Conservation (phyloP, 2,329 filamentous ascomycete genomes). For the Aplosporella prunicola region DNA sequence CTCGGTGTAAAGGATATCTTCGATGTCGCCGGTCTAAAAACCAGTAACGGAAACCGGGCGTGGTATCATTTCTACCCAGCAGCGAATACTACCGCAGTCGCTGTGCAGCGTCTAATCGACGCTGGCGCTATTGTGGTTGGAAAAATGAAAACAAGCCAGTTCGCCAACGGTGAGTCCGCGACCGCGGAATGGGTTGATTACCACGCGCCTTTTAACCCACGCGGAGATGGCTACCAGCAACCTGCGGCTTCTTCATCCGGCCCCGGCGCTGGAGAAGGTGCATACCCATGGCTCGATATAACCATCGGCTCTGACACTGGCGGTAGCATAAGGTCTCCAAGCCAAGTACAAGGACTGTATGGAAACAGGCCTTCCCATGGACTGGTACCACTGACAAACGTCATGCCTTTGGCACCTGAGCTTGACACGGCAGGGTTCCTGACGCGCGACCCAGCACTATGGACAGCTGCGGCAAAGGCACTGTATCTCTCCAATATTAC, state of each 20-base stretch:
- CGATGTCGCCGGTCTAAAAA: slow-evolving; percentile 48
- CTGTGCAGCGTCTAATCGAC: slow-evolving; percentile 48
- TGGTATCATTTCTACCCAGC: slow-evolving; percentile 46
- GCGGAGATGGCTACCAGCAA: slow-evolving; percentile 38
- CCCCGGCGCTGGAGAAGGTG: slow-evolving; percentile 34
- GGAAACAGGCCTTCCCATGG: slow-evolving; percentile 42
- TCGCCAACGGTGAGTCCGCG: slow-evolving; percentile 37
- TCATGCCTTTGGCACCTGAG: slow-evolving; percentile 40
- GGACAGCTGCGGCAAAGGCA: slow-evolving; percentile 35
- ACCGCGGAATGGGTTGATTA: slow-evolving; percentile 44
- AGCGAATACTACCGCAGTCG: slow-evolving; percentile 37
- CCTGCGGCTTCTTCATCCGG: slow-evolving; percentile 40
- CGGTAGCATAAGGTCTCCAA: slow-evolving; percentile 41
- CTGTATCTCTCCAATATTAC: slow-evolving; percentile 39
- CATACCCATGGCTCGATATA: slow-evolving; percentile 42
- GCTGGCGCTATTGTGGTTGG: slow-evolving; percentile 46
- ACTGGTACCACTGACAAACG: slow-evolving; percentile 37
- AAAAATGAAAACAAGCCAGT: slow-evolving; percentile 38
- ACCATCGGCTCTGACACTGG: slow-evolving; percentile 43
- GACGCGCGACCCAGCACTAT: slow-evolving; percentile 36
- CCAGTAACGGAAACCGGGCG: slow-evolving; percentile 48
- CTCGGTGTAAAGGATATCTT: slow-evolving; percentile 56
- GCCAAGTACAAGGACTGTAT: slow-evolving; percentile 40
- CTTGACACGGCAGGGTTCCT: slow-evolving; percentile 41
- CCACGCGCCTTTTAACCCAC: slow-evolving; percentile 35